Conservation (phyloP, 805 yeast genomes). For the Pichia cabralensis region DNA sequence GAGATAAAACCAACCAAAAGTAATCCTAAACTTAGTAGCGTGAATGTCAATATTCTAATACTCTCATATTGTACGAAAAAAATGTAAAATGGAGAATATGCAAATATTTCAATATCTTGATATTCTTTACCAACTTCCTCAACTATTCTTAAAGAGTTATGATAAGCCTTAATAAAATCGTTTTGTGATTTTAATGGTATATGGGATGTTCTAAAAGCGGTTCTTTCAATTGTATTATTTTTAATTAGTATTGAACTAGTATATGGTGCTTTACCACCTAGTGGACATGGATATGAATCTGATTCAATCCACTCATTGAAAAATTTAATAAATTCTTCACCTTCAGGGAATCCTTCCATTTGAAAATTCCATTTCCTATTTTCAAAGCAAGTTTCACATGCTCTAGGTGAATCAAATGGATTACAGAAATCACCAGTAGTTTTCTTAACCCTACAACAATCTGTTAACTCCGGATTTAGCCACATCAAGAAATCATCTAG, state of each 20-base stretch:
- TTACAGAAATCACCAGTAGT: conserved; percentile 42
- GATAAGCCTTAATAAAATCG: conserved; percentile 76
- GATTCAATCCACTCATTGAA: conserved; percentile 75
- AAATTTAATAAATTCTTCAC: conserved; percentile 54
- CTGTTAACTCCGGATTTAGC: conserved; percentile 77
- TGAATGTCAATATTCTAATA: conserved; percentile 48
- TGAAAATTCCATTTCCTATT: conserved; percentile 55
- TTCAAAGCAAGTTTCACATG: conserved; percentile 65
- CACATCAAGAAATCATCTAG: conserved; percentile 82
- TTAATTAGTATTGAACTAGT: conserved; percentile 42
- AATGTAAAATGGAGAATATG: conserved; percentile 88
- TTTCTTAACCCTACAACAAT: conserved; percentile 72
- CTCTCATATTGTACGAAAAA: conserved; percentile 82
- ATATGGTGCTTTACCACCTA: conserved; percentile 94
- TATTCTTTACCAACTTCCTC: conserved; percentile 37
- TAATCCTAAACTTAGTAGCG: conserved; percentile 43
- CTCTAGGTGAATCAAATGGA: conserved; percentile 56
- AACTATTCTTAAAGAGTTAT: conserved; percentile 58
- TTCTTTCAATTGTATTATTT: conserved; percentile 32
- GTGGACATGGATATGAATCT: conserved; percentile 82
- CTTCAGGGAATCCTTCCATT: conserved; percentile 80
- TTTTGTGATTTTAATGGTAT: conserved; percentile 67
- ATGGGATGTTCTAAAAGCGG: conserved; percentile 76
- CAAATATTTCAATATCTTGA: conserved; percentile 49
- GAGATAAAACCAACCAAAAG: conserved; percentile 40